A percentile compares a stretch with the other conserved stretches of the same genome.
Conservation (phyloP, 495 filamentous ascomycete genomes). For the Penicillium lagena region DNA sequence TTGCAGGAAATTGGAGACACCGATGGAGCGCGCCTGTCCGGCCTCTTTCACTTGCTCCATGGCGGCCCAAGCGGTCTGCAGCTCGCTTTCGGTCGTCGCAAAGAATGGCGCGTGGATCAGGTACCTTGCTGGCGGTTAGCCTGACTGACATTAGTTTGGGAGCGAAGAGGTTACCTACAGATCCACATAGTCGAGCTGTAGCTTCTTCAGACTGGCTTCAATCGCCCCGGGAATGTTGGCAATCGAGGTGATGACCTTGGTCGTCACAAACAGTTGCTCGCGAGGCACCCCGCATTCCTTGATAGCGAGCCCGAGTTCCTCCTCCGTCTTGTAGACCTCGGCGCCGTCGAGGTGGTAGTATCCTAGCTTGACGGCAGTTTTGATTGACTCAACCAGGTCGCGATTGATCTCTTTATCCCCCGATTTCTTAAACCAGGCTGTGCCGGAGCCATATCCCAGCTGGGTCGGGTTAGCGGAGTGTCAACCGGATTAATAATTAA, state of each 20-base stretch:
- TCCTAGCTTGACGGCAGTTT: conserved; percentile 62
- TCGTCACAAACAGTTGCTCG: conserved; percentile 68
- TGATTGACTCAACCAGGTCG: conserved; percentile 49
- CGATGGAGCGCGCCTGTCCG: conserved; percentile 71
- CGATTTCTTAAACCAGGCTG: conserved; percentile 51
- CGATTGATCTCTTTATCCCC: conserved; percentile 27
- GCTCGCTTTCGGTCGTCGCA: conserved; percentile 50
- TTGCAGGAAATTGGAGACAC: conserved; percentile 75
- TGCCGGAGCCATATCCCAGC: conserved; percentile 69
- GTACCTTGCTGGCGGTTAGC: conserved; percentile 40
- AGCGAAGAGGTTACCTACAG: conserved; percentile 31
- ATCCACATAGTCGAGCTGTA: conserved; percentile 77
- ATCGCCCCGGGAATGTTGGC: conserved; percentile 60
- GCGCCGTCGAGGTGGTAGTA: conserved; percentile 77
- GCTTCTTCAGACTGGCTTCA: conserved; percentile 62
- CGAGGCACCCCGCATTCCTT: conserved; percentile 58
- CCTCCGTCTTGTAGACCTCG: conserved; percentile 77
- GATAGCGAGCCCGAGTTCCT: conserved; percentile 69
- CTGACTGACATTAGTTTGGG: too few relatives aligned
- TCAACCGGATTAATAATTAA: too few relatives aligned
- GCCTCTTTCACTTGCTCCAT: conserved; percentile 66
- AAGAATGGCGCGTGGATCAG: conserved; percentile 75
- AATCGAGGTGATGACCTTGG: conserved; percentile 58
- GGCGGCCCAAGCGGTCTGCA: conserved; percentile 67
- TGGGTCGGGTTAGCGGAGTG: conserved; percentile 19